Evolutionary conservation across 345 rosid genomes (phyloP).

Genomic region (Eucalyptus sp.): DNA sequence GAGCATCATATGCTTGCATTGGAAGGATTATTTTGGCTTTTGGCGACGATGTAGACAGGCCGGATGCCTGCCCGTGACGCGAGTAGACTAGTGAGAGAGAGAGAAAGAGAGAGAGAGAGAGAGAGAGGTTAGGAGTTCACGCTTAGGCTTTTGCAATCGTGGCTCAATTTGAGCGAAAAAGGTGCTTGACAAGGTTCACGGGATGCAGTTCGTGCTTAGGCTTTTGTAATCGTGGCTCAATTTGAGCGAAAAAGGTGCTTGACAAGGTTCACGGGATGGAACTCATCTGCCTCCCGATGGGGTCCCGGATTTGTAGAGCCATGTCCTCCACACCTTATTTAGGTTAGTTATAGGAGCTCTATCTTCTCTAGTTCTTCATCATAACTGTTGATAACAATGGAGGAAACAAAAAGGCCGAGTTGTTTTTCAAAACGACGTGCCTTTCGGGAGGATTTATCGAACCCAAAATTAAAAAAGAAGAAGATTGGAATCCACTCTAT

Average conservation of each 20-base stretch:
- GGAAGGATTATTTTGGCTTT: not conserved
- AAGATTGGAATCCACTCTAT: not conserved
- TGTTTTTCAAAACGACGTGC: not conserved
- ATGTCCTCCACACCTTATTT: not conserved
- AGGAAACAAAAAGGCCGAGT: not conserved
- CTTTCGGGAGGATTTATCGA: not conserved
- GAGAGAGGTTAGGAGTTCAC: not conserved
- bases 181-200: not conserved
- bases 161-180: not conserved
- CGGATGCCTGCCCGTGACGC: not conserved
- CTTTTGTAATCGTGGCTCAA: not conserved
- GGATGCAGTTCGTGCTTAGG: not conserved
- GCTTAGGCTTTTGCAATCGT: not conserved
- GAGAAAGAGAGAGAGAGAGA: not conserved
- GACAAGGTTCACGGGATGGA: not conserved
- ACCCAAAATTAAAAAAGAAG: accelerated
- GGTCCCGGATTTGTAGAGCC: not conserved
- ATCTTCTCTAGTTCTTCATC: not conserved
- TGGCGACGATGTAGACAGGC: not conserved
- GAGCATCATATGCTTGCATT: not conserved
- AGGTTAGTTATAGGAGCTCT: not conserved
- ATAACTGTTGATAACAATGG: not conserved
- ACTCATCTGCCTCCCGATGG: not conserved
- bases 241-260: not conserved
- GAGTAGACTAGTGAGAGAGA: not conserved